phyloP scores from a whole-genome alignment of 495 filamentous ascomycete species.

The Aspergillus kassunensis region DNA sequence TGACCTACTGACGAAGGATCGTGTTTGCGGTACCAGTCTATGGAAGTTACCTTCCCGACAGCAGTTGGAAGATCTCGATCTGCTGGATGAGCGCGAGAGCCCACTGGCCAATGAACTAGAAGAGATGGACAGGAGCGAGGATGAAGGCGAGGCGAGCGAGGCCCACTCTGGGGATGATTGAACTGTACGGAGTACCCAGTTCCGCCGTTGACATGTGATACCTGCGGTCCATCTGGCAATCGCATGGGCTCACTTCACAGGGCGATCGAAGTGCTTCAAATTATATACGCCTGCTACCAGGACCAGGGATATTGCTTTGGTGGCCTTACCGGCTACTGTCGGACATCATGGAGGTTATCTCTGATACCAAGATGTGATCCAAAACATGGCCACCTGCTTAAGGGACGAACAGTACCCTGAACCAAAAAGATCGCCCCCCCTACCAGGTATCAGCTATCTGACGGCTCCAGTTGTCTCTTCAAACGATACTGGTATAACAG shows the following conservation, averaged over 20 bases:
- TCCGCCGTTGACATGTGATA: too few relatives aligned
- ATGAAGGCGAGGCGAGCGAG: constrained; percentile 20
- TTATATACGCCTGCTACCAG: neutral
- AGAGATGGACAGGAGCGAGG: constrained; percentile 67
- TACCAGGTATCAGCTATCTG: too few relatives aligned
- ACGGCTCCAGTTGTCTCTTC: too few relatives aligned
- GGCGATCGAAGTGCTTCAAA: too few relatives aligned
- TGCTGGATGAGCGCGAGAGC: constrained; percentile 82
- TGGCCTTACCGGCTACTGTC: neutral
- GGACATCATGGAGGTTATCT: neutral
- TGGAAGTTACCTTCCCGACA: constrained; percentile 85
- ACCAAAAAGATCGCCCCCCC: neutral
- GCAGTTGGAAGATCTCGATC: constrained; percentile 82
- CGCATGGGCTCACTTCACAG: too few relatives aligned
- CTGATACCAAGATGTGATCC: neutral
- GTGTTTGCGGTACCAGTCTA: constrained; percentile 85
- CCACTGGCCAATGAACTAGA: constrained; percentile 79
- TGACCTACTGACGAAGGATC: constrained; percentile 81
- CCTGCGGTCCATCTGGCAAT: too few relatives aligned
- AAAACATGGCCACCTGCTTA: neutral
- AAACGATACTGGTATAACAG: neutral
- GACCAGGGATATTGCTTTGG: neutral
- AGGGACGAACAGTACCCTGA: neutral
- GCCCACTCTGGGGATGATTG: constrained; percentile 27
- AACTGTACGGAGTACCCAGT: constrained; percentile 1